Base-by-base conservation (phyloP, 2,329 filamentous ascomycete species). In the Aspergillus ochraceus region DNA sequence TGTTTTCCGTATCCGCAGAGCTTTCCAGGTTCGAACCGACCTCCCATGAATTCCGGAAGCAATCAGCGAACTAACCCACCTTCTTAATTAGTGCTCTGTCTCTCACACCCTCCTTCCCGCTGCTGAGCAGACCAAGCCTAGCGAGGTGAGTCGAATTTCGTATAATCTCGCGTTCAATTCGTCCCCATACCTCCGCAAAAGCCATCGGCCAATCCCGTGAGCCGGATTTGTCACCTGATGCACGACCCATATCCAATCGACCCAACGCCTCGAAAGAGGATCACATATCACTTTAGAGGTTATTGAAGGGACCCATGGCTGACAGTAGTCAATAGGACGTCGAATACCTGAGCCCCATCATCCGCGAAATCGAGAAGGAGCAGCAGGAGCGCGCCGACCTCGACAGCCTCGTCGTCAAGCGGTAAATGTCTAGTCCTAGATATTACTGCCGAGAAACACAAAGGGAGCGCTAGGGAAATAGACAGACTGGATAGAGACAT, bases 1-100 rank as follows among this genome's bases (percentile, higher is more conserved):
- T 78, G 88, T 98, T 77, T 99, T 92, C 89, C 93, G 95, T 75
- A 87, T 99, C 80, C 91, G 95, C 82, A 89, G 95, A 81, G 94
- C 95, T 72, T 88, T 96, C 81, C 95, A 99, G 85, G 88, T 90
- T 81, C 66, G 76, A 64, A 52, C 26, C 24, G 20, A n/a, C 20
- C 50, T 49, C 49, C 36, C 49, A 59, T 59, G 39, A 54, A 54
- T 50, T 51, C n/a, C 24, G 17, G 36, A 54, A 47, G 55, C 20
- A 57, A 61, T 49, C 51, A 52, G 60, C 57, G 58, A 45, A 50
- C 67, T 73, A 67, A 73, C 54, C n/a, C 57, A 55, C 20, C 52
- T 29, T 4, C n/a, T 60, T 42, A 60, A 59, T 70, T 73, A 89
- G 87, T 85, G 84, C 78, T 90, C 87, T 50, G 78, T 89, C 63